Evolutionary conservation across 176 grass and related monocot species (phyloP), one percentile per base, ranked within the genome.

Genomic region (Puya raimondii): DNA sequence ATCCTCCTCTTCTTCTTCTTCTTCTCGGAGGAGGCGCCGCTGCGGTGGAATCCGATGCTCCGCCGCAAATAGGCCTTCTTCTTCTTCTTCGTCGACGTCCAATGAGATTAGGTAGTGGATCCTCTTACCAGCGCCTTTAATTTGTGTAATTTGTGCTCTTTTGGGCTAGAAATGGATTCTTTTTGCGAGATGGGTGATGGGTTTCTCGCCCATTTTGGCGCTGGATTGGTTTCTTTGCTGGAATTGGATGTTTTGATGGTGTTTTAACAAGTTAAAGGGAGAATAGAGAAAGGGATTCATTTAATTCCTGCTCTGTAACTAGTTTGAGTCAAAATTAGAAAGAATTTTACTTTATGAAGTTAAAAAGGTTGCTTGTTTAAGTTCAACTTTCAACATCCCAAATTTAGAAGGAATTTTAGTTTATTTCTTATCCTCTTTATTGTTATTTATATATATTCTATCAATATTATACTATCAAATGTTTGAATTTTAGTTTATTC

Each of bases 81-180:
- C 85, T 49, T 64, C 84, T 63, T 26, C 70, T 25, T 22, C 76
- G 9, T 64, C 57, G 23, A 15, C 85, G 53, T 76, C 65, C 67
- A 81, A 67, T 50, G 88, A 91, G 84, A 79, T 91, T 69, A 90
- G 87, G 87, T 90, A 85, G 54, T 58, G 33, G 4, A 42, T 42
- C 33, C 64, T 42, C 71, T 70, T 29, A 6, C 49, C 12, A 56
- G 12, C 16, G 3, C 52, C 4, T 56, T 56, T 56, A 3, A n/a
- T 56, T 56, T 56, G 52, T 56, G 16, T 56, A 56, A n/a, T 12
- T 56, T 14, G 12, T 42, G 0, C 33, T 42, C 33, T 56, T 56
- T 14, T 56, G 52, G 16, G 16, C 16, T 56, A n/a, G 11, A 56
- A 56, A 14, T 56, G 52, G 11, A 12, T 56, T 12, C 14, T 14